These are phyloP conservation scores for Fusarium sp. DNA, from an alignment of 2,329 filamentous ascomycete species.

Conservation along the genomic window DNA sequence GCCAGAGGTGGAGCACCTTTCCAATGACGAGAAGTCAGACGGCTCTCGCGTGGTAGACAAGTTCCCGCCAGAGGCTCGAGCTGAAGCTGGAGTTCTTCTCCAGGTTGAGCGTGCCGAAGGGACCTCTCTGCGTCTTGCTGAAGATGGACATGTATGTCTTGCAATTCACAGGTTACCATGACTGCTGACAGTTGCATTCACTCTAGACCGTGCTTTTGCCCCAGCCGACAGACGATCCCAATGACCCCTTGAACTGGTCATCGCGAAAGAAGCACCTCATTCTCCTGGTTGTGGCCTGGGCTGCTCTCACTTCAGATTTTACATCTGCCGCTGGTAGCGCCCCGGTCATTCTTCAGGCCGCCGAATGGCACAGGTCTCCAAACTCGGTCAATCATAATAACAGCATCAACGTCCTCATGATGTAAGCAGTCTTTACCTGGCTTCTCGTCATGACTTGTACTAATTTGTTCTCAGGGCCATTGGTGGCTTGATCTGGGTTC, in stretches of 20 bases:
- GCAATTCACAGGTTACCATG: neutral
- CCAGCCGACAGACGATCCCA: conserved; percentile 23
- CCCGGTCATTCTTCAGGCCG: conserved; percentile 28
- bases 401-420: conserved; percentile 30
- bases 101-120: neutral
- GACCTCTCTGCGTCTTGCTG: conserved; percentile 20
- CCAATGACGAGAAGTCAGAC: conserved; percentile 14
- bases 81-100: conserved; percentile 29
- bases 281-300: conserved; percentile 28
- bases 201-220: conserved; percentile 30
- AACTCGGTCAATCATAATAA: conserved; percentile 24
- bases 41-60: neutral
- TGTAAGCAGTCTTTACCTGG: neutral
- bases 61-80: conserved; percentile 18
- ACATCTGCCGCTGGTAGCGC: conserved; percentile 31
- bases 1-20: conserved; percentile 29
- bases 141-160: conserved; percentile 29
- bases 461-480: conserved; percentile 8
- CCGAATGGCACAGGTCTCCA: conserved; percentile 20
- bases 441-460: neutral
- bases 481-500: conserved; percentile 30
- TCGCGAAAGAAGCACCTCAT: conserved; percentile 34
- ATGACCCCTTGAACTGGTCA: conserved; percentile 36
- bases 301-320: conserved; percentile 32
- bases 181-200: neutral